Conservation (phyloP, 148 eudicot species). For the Rhododendron williamsianum region DNA sequence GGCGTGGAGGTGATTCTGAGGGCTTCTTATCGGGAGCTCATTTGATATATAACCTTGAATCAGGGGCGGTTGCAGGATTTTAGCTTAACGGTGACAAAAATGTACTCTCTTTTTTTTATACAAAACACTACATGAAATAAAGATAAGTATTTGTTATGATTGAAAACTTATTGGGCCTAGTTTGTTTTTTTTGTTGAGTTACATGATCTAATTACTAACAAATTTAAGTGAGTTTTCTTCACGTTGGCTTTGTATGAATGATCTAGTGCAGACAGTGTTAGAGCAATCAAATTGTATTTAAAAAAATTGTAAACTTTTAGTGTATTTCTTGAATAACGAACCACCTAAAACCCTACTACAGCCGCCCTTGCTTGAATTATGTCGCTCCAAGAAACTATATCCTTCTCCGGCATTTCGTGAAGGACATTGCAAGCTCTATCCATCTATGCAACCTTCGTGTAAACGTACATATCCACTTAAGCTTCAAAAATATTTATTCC, state of each 20-base stretch:
- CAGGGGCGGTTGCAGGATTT: neutral
- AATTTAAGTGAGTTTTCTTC: neutral
- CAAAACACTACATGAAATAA: no score
- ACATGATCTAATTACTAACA: neutral
- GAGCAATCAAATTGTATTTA: no score
- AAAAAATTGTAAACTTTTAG: no score
- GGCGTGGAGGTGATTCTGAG: neutral
- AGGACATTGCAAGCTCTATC: neutral
- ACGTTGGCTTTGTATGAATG: neutral
- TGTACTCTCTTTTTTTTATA: neutral
- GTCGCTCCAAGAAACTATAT: neutral
- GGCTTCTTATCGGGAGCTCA: neutral
- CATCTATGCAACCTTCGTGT: neutral
- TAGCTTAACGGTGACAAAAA: neutral
- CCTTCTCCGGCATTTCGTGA: neutral
- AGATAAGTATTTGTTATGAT: neutral
- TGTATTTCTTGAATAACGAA: neutral
- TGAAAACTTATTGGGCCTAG: neutral
- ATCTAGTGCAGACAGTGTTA: neutral
- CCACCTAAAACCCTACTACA: neutral
- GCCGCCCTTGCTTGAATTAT: neutral
- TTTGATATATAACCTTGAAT: neutral
- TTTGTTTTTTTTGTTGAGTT: no score
- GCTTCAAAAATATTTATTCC: neutral
- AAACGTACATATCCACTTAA: neutral